Evolutionary conservation across 176 grass and related monocot species (phyloP), one percentile per base, ranked within the genome.

Genomic region (Aegilops bicornis): DNA sequence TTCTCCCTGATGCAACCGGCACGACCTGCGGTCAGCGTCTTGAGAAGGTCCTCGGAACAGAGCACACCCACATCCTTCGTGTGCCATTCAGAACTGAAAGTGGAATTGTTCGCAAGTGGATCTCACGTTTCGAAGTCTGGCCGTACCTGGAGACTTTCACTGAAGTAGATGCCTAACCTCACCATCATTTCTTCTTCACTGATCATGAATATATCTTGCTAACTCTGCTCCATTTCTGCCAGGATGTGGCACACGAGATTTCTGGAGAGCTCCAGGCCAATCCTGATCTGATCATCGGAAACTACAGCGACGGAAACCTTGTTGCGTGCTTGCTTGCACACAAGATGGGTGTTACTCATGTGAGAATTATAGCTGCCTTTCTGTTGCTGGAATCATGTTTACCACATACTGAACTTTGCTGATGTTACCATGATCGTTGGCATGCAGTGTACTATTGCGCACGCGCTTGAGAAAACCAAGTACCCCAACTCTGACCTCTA

Each of bases 271-370:
- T 99, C 61, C 97, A 99, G 77, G 92, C 97, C 48, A 96, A 86
- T 6, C 97, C 97, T 10, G 97, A 99, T 76, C 89, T 99, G 64
- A 90, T 99, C 89, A 92, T 99, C 2, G 97, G 97, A 91, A 99
- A 99, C 80, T 99, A 99, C 87, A 99, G 97, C 83, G 97, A 99
- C 54, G 97, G 97, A 88, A 99, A 99, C 88, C 97, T 99, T 86
- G 97, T 99, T 47, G 94, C 97, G 4, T 96, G 94, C 33, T 68
- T 99, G 89, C 90, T 99, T 72, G 94, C 93, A 9, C 97, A 99
- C 88, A 99, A 91, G 86, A 89, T 99, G 77, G 97, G 97, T 40
- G 97, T 94, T 43, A 99, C 97, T 54, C 94, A 95, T 79, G 97
- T 99, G 87, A 4, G 83, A 50, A 48, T 60, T 60, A 12, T 81